A percentile compares a stretch with the other conserved stretches of the same genome.
phyloP scores from a whole-genome alignment of 225 moss, liverwort and hornwort species.

The Lunularia cruciata region DNA sequence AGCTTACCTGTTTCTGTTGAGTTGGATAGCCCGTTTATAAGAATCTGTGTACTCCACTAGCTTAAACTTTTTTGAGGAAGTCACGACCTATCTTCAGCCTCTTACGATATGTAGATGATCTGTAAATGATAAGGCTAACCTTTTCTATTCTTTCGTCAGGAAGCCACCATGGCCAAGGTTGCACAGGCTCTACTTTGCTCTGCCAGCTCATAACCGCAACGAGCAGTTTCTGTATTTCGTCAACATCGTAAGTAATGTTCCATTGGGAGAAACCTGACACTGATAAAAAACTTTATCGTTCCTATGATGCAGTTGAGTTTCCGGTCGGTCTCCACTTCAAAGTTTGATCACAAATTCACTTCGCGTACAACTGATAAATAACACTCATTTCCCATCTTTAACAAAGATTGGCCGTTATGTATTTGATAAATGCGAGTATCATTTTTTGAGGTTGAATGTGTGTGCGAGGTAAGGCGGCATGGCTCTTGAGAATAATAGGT shows the following conservation, averaged over 20 bases:
- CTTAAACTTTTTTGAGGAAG: constrained; percentile 70
- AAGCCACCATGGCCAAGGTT: constrained; percentile 73
- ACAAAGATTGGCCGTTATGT: too few species aligned
- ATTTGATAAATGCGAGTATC: too few species aligned
- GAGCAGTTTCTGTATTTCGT: constrained; percentile 76
- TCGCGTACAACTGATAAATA: not conserved
- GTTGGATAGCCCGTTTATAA: too few species aligned
- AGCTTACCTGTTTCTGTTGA: too few species aligned
- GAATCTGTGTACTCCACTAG: constrained; percentile 39
- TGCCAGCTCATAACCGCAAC: constrained; percentile 55
- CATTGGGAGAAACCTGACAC: not conserved
- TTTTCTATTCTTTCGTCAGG: constrained; percentile 44
- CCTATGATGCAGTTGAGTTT: too few species aligned
- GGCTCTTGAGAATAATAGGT: constrained; percentile 58
- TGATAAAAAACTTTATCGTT: too few species aligned
- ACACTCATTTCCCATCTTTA: too few species aligned
- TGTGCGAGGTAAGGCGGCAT: constrained; percentile 46
- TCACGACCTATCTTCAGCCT: too few species aligned
- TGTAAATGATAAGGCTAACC: constrained; percentile 43
- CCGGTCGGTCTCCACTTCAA: too few species aligned
- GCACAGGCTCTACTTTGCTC: constrained; percentile 73
- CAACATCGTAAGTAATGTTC: constrained; percentile 43
- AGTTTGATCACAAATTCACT: not conserved
- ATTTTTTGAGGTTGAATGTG: not conserved
- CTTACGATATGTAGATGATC: too few species aligned